Base-by-base conservation (phyloP, 2,329 filamentous ascomycete species). In the Ophiobolus disseminans region DNA sequence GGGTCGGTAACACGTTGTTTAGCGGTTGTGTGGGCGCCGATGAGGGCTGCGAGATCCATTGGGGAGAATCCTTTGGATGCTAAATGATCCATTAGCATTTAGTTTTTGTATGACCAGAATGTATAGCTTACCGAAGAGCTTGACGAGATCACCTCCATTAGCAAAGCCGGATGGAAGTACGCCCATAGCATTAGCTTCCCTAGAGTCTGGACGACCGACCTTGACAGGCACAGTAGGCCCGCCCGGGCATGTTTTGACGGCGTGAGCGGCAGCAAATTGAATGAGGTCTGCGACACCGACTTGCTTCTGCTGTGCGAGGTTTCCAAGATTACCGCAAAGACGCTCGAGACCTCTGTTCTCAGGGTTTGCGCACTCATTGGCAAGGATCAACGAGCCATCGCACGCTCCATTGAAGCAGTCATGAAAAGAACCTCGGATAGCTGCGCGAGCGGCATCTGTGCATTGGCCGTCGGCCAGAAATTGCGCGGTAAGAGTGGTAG, bases 291-390 rank as follows among this genome's bases (percentile, higher is more conserved):
- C 70, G 13, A 63, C 55, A 4, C 69, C 68, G 17, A 73, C 70
- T 7, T 57, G 61, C 37, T 76, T 78, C 38, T 76, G 68, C 11
- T 58, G 57, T 23, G 75, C 75, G 50, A 80, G 72, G 4, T 53
- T 55, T 28, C 66, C 65, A 1, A 79, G 70, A 42, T 73, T 72
- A 3, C 58, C 55, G 13, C 74, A 76, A 20, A 81, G 75, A 4
- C 66, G 68, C 44, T 70, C 55, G 1, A 85, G 69, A 0, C 79
- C 80, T 2, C 45, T 59, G 61, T 84, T 75, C 43, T 75, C 69
- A 0, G 42, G 8, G 14, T 73, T 66, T 1, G 61, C 56, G 51
- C 74, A 74, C 40, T 73, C 70, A 16, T 65, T 46, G 16, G 69
- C 66, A 13, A 72, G 63, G 39, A 73, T 69, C 20, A 73, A 57